phyloP scores from a whole-genome alignment of 192 early-diverging fungal genomes.

The Linnemannia schmuckeri region DNA sequence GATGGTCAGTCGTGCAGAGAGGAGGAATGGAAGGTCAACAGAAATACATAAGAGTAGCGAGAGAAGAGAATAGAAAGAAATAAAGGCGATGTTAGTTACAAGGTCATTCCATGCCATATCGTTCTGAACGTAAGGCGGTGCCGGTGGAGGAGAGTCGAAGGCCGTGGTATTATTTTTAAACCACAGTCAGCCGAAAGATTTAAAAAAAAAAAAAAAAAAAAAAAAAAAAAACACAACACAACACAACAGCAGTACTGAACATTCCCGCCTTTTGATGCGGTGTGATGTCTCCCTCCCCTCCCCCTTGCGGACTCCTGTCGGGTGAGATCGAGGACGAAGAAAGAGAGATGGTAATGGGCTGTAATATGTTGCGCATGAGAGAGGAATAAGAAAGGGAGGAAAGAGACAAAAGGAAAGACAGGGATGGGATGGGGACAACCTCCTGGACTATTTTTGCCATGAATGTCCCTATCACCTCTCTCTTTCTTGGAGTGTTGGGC shows the following conservation, averaged over 20 bases:
- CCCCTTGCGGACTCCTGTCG: conserved; percentile 3
- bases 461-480: neutral
- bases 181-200: conserved; percentile 33
- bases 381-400: neutral
- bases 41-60: neutral
- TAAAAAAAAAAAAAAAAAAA: neutral
- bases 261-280: conserved; percentile 4
- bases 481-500: neutral
- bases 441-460: conserved; percentile 3
- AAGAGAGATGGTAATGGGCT: neutral
- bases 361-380: neutral
- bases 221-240: neutral
- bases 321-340: neutral
- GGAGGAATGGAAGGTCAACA: neutral
- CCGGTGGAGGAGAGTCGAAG: conserved; percentile 75
- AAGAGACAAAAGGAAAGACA: neutral
- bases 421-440: neutral
- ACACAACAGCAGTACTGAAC: conserved; percentile 1
- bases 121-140: neutral
- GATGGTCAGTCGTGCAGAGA: neutral
- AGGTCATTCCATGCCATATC: neutral
- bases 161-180: conserved; percentile 66
- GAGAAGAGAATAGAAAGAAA: neutral
- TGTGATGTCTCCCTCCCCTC: neutral
- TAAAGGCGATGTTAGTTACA: neutral